These are phyloP conservation scores for Podospora sp. DNA, from an alignment of 495 filamentous ascomycete genomes.

Conservation along the genomic window DNA sequence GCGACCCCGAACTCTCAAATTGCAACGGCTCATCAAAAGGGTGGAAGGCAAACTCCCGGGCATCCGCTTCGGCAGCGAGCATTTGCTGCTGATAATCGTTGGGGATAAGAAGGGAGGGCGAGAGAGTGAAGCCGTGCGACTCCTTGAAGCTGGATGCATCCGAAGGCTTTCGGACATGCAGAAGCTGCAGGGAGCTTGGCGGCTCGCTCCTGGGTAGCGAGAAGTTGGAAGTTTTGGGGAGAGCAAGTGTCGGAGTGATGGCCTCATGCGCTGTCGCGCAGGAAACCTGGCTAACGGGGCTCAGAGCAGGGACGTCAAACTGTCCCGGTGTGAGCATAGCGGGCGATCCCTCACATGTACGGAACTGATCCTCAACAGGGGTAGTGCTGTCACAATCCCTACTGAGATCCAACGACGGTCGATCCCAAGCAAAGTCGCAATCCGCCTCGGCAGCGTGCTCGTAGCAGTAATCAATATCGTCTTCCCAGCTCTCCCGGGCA, in stretches of 20 bases:
- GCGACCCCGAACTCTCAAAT: conserved; percentile 33
- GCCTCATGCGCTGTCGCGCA: conserved; percentile 40
- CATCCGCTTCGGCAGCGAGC: conserved; percentile 41
- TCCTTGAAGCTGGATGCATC: conserved; percentile 56
- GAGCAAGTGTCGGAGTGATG: conserved; percentile 42
- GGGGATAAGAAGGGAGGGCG: conserved; percentile 58
- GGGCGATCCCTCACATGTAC: conserved; percentile 33
- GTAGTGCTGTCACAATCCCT: conserved; percentile 37
- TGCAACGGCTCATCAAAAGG: conserved; percentile 38
- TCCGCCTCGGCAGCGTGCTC: conserved; percentile 87
- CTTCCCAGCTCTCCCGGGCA: conserved; percentile 73
- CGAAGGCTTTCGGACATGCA: conserved; percentile 42
- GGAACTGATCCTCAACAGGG: conserved; percentile 31
- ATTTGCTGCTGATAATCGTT: conserved; percentile 53
- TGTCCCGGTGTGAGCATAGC: conserved; percentile 44
- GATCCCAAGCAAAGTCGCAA: conserved; percentile 87
- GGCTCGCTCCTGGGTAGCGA: conserved; percentile 42
- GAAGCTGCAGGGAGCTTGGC: conserved; percentile 30
- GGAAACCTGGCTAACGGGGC: conserved; percentile 47
- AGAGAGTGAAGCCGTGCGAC: conserved; percentile 57
- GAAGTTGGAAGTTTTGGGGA: conserved; percentile 45
- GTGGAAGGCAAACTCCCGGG: conserved; percentile 39
- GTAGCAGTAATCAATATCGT: conserved; percentile 93
- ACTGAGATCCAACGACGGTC: conserved; percentile 49
- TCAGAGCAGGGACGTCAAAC: conserved; percentile 51